Percentiles rank a stretch among this genome's conserved stretches.
Evolutionary conservation across 768 basidiomycete species (phyloP).

Genomic region (Boletellus ananiceps): DNA sequence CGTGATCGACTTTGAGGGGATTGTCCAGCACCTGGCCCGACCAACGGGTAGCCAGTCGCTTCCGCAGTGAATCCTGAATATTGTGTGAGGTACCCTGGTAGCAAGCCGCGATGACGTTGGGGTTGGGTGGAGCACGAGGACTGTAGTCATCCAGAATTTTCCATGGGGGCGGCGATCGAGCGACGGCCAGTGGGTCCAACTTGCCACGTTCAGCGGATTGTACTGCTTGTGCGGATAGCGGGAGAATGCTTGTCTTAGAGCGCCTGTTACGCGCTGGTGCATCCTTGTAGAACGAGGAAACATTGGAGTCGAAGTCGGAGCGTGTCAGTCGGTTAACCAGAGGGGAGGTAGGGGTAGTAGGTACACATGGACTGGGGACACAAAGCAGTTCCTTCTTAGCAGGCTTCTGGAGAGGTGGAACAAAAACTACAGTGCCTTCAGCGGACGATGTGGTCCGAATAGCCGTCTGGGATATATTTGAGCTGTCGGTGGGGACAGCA

Average conservation of each 20-base stretch:
- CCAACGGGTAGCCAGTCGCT: not conserved
- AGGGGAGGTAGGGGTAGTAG: not conserved
- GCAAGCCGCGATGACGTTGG: too few relatives aligned
- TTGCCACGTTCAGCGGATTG: conserved; percentile 8
- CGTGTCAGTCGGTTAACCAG: not conserved
- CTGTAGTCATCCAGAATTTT: conserved; percentile 2
- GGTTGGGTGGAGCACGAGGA: not conserved
- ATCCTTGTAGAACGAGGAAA: conserved; percentile 19
- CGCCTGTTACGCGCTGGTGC: not conserved
- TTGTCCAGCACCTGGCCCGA: conserved; percentile 5
- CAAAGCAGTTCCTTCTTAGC: not conserved
- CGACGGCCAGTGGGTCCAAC: conserved; percentile 25
- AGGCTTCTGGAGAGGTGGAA: conserved; percentile 16
- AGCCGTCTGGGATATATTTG: not conserved
- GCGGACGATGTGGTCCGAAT: conserved; percentile 7
- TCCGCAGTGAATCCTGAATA: not conserved
- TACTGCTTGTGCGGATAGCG: conserved; percentile 18
- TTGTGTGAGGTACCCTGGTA: not conserved
- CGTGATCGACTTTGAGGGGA: conserved; percentile 17
- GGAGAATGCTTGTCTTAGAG: conserved; percentile 8
- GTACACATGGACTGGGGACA: not conserved
- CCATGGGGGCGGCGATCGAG: conserved; percentile 28
- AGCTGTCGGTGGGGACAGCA: not conserved
- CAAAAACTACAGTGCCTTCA: conserved; percentile 14
- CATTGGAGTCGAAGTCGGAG: conserved; percentile 1